Base-by-base conservation (phyloP, 163 green algal genomes). In the Botryococcus braunii region DNA sequence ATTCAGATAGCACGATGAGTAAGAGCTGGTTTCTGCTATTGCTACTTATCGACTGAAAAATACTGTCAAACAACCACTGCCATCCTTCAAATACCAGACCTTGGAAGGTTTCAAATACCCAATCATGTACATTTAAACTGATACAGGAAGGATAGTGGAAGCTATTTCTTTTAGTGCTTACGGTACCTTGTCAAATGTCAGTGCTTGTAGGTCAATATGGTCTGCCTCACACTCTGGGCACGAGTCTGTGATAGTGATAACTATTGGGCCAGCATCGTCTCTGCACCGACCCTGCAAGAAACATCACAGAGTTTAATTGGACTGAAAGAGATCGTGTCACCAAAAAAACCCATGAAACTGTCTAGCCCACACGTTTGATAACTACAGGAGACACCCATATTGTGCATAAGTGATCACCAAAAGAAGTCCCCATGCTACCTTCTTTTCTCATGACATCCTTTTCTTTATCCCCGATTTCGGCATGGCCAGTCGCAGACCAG, bases 121-220 rank as follows among this genome's bases (percentile, higher is more conserved):
- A n/a, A n/a, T n/a, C n/a, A n/a, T n/a, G n/a, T n/a, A n/a, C n/a
- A 60, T 38, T n/a, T 2, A 23, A 1, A n/a, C 50, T 3, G 50
- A 60, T 60, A 31, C 2, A 8, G 9, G 2, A 23, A 60, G 35
- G 35, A 38, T 27, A 60, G 50, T 23, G n/a, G 9, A 66, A 34
- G 1, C 37, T 11, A 2, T 57, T n/a, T n/a, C n/a, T n/a, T n/a
- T n/a, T n/a, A n/a, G n/a, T n/a, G n/a, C n/a, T n/a, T n/a, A n/a
- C n/a, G 27, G 49, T 11, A 82, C 72, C 73, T 87, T 85, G 29
- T 70, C 76, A 65, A 82, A 87, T 31, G 74, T 70, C 9, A 85
- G 74, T 13, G 71, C 68, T 60, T 87, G 81, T 17, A 85, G 58
- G 66, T 87, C 81, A 4, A 87, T 73, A 58, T 87, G 81, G 55